Evolutionary conservation across 371 early-diverging fungal species (phyloP).

Genomic region (Mycotypha africana): DNA sequence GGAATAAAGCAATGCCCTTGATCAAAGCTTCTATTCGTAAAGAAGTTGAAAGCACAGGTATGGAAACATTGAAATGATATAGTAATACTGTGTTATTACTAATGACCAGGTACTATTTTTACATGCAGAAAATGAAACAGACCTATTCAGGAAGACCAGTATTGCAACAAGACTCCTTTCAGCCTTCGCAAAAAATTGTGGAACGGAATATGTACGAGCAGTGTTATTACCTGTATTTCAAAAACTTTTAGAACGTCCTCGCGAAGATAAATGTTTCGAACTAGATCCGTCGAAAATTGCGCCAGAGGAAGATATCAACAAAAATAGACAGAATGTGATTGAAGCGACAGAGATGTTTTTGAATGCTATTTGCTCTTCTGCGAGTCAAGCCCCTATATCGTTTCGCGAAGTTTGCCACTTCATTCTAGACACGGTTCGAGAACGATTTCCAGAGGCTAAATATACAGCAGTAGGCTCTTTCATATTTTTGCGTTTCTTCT

Average conservation of each 20-base stretch:
- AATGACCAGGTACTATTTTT: no score
- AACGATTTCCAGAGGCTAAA: conserved; percentile 78
- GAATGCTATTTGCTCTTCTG: conserved; percentile 71
- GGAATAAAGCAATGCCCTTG: conserved; percentile 59
- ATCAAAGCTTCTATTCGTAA: conserved; percentile 73
- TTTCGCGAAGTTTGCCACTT: conserved; percentile 75
- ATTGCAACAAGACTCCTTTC: conserved; percentile 85
- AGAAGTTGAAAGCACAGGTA: conserved; percentile 75
- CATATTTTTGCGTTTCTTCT: conserved; percentile 90
- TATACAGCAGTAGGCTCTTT: conserved; percentile 89
- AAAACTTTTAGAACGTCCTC: conserved; percentile 37
- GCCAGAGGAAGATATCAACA: conserved; percentile 48
- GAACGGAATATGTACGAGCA: conserved; percentile 71
- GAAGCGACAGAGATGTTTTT: conserved; percentile 70
- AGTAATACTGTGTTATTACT: no score
- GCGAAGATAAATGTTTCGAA: conserved; percentile 54
- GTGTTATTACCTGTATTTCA: conserved; percentile 71
- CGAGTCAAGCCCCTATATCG: conserved; percentile 57
- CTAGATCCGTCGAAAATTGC: conserved; percentile 74
- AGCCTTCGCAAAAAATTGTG: conserved; percentile 68
- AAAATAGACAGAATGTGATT: conserved; percentile 73
- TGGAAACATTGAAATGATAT: background rate
- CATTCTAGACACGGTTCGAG: conserved; percentile 64
- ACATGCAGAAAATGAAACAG: conserved; percentile 71
- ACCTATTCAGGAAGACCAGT: conserved; percentile 86